Percentiles rank a stretch among this genome's conserved stretches.
Evolutionary conservation across 805 yeast genomes (phyloP).

Genomic region (Komagataella ulmi): DNA sequence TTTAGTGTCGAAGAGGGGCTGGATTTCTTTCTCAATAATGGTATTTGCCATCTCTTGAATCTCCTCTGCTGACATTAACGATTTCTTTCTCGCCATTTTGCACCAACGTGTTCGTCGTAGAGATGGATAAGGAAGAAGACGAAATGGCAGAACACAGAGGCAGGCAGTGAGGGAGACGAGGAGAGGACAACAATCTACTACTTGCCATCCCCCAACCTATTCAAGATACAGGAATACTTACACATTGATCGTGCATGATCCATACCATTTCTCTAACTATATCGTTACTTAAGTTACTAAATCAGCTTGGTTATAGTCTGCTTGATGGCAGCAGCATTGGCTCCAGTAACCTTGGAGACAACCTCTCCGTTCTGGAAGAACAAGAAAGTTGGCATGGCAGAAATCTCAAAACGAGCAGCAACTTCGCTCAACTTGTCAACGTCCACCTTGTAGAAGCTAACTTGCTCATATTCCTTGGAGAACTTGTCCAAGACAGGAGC

Average conservation of each 20-base stretch:
- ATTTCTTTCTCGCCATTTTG: not conserved
- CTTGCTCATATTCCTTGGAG: conserved; percentile 48
- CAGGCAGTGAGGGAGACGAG: no score
- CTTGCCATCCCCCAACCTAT: not conserved
- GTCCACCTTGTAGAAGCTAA: conserved; percentile 80
- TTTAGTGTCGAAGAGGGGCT: conserved; percentile 1
- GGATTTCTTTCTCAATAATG: conserved; percentile 2
- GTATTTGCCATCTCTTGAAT: conserved; percentile 2
- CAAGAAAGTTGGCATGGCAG: conserved; percentile 50
- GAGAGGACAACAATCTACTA: not conserved
- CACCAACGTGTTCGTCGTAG: not conserved
- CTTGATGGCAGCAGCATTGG: conserved; percentile 77
- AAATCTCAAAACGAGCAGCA: conserved; percentile 49
- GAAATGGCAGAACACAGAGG: not conserved
- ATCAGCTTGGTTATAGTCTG: conserved; percentile 28
- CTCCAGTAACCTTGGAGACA: conserved; percentile 76
- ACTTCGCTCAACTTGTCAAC: conserved; percentile 74
- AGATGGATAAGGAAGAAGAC: not conserved
- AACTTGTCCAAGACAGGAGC: conserved; percentile 88
- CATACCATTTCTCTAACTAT: not conserved
- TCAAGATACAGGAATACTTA: not conserved
- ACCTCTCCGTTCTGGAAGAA: conserved; percentile 76
- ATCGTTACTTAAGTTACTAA: conserved; percentile 6
- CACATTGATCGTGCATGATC: not conserved
- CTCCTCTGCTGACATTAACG: not conserved